A percentile compares a stretch with the other conserved stretches of the same genome.
phyloP scores from a whole-genome alignment of 78 protist species.

The Diacronema lutheri region DNA sequence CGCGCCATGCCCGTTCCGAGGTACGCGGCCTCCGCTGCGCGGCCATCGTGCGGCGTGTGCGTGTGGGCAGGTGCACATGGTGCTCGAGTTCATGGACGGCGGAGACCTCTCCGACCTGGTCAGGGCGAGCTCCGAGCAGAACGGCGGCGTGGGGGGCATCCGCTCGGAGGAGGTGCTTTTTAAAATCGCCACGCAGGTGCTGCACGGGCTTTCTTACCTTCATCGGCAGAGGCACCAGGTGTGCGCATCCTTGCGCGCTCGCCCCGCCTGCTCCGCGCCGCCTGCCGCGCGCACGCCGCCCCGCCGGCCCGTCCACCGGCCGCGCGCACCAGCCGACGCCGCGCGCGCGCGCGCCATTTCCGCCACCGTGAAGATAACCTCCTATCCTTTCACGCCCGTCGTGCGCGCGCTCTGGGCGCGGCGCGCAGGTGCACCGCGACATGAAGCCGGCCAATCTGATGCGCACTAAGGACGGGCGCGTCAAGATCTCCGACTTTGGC shows the following conservation, averaged over 20 bases:
- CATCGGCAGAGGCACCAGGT: neutral
- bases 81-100: slow-evolving; percentile 11
- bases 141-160: neutral
- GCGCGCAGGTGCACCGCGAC: slow-evolving; percentile 12
- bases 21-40: too few relatives aligned
- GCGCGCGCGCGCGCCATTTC: neutral
- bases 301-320: too few relatives aligned
- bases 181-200: neutral
- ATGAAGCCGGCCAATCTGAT: slow-evolving; percentile 7
- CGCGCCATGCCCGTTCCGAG: too few relatives aligned
- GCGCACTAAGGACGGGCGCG: neutral
- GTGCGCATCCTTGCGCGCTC: too few relatives aligned
- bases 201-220: neutral
- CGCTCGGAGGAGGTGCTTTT: neutral
- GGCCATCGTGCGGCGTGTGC: too few relatives aligned
- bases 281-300: too few relatives aligned
- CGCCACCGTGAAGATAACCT: too few relatives aligned
- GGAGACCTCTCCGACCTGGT: neutral
- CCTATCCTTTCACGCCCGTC: too few relatives aligned
- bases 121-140: neutral
- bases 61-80: neutral
- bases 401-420: too few relatives aligned
- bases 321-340: neutral
- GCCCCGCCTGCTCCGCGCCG: too few relatives aligned
- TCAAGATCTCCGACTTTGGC: slow-evolving; percentile 8